Evolutionary conservation across 164 flowering plant species (phyloP), one percentile per base, ranked within the genome.

Genomic region (Tinospora cordifolia): DNA sequence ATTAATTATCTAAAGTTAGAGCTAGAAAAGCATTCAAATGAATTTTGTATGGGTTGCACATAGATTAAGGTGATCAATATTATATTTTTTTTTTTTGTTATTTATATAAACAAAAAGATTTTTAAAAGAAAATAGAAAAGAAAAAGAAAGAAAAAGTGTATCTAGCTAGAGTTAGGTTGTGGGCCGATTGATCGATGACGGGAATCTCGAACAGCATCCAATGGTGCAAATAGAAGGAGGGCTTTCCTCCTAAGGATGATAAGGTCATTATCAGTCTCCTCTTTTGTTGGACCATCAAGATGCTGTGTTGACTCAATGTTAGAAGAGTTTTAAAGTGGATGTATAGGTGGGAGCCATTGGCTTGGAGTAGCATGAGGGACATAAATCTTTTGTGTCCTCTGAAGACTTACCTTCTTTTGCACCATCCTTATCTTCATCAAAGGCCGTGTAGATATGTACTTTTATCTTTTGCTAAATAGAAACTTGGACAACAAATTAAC

Each of bases 381-480:
- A 71, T 19, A 21, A 71, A 30, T n/a, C 30, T 30, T 62, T 64
- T 60, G 24, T 60, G 65, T 69, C 49, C 65, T 60, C 10, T 25
- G 38, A 39, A 39, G 51, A 22, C 66, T 12, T 30, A 30, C 34
- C 24, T 58, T 12, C 49, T 27, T 13, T 63, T 47, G 30, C 41
- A 26, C 47, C 22, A 9, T 22, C 71, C 36, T 70, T 26, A 78
- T 80, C 79, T 73, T 75, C 79, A 71, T 76, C 9, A 78, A 74
- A 81, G 81, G 66, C 40, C 34, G 75, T 75, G 80, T 71, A 64
- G 75, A 77, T 77, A 62, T 72, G 74, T 34, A 51, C 74, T 54
- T 54, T 63, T 26, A 47, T 57, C 62, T 44, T 63, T 54, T 30
- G 34, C 51, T 25, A 26, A 14, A 41, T 72, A 39, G n/a, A 75